Base-by-base conservation (phyloP, 345 rosid genomes). In the Corymbia maculata region DNA sequence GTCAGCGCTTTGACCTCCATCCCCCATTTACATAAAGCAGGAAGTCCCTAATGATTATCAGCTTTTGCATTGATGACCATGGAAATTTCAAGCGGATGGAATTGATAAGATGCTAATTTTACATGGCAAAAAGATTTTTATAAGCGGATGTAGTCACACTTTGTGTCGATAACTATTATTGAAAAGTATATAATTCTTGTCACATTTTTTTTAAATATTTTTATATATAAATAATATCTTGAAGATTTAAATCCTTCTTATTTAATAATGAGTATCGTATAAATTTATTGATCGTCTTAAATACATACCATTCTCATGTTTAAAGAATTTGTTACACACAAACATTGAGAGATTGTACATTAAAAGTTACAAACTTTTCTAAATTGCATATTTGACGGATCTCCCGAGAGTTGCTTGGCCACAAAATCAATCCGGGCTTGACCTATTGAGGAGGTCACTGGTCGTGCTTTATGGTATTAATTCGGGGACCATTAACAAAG, bases 151-250 rank as follows among this genome's bases (percentile, higher is more conserved):
- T 13, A 12, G 16, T 13, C 6, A 15, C 12, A 15, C 15, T 15
- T 51, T 8, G 16, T 2, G 51, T 50, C 11, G 8, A 50, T 50
- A 50, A 12, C 11, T 50, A 50, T 2, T 50, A 9, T 11, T 50
- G 1, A 50, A 50, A 50, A 50, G 51, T 4, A 10, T 50, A 59
- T 5, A 59, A 59, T 2, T 59, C 12, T 12, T 0, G 0, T 26
- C 1, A 2, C 2, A 8, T 22, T 22, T 55, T 55, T 1, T 22
- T 5, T 55, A 8, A 8, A 8, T 0, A 0, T 0, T 55, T 26
- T 59, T 11, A 59, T 4, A 26, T 59, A 6, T 8, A 26, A 5
- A 26, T 26, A 59, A 13, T 59, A 26, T 59, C 12, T 26, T 26
- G 0, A 59, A 59, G 14, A 11, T 0, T 6, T 26, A 11, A 26